Percentiles rank a stretch among this genome's conserved stretches.
Conservation (phyloP, 2,329 filamentous ascomycete species). For the Arthroderma uncinatum region DNA sequence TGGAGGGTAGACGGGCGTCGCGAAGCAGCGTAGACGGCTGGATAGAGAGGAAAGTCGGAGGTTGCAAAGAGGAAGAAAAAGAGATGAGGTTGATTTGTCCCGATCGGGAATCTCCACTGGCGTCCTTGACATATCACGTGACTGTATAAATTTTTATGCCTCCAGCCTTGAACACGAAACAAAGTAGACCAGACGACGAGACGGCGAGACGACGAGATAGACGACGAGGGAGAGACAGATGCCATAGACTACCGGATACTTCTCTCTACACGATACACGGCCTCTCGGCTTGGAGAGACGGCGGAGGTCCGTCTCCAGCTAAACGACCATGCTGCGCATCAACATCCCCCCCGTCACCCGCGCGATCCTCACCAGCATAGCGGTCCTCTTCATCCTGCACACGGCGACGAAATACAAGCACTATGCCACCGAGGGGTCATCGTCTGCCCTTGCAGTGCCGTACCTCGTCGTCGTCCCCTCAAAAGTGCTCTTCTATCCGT, state of each 20-base stretch:
- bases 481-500: slow-evolving; percentile 75
- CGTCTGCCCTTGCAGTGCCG: slow-evolving; percentile 46
- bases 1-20: background rate
- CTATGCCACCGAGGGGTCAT: slow-evolving; percentile 46
- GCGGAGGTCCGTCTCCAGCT: background rate
- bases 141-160: background rate
- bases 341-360: slow-evolving; percentile 90
- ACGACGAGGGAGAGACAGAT: background rate
- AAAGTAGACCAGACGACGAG: background rate
- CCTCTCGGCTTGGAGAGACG: background rate
- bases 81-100: background rate
- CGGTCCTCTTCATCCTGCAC: slow-evolving; percentile 64
- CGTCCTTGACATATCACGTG: background rate
- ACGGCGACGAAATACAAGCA: slow-evolving; percentile 53
- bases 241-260: background rate
- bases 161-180: background rate
- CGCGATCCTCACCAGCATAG: slow-evolving; percentile 60
- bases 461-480: slow-evolving; percentile 82
- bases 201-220: background rate
- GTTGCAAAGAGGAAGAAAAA: background rate
- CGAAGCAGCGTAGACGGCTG: background rate
- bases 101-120: too few relatives aligned
- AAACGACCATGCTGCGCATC: slow-evolving; percentile 60
- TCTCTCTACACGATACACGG: background rate
- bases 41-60: background rate